Evolutionary conservation across 108 stramenopile species (phyloP), one percentile per base, ranked within the genome.

Genomic region (Skeletonema tropicum): DNA sequence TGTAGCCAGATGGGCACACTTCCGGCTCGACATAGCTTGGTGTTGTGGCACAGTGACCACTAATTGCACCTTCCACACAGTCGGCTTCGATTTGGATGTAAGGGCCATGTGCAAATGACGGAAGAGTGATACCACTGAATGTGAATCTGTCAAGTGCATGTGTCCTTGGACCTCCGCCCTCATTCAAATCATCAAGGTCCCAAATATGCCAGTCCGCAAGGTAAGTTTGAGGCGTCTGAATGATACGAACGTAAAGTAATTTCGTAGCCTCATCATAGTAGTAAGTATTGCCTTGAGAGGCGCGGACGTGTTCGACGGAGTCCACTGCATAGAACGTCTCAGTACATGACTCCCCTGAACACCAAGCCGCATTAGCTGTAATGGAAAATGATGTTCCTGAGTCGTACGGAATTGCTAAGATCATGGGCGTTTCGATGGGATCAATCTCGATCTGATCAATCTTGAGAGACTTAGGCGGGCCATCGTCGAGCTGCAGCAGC

Each of bases 401-500:
- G 6, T 32, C 36, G 17, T 61, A 61, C 5, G 60, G 60, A 21
- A 61, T 35, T 15, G 38, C 60, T 32, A 61, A 17, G 19, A 61
- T 9, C 36, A 61, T 15, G n/a, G 60, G 60, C 29, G 60, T 61
- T 30, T 32, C 31, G 19, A 49, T 19, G 6, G 60, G 38, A 61
- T 61, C 60, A 35, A 61, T 30, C 60, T 61, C 60, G 60, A 61
- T 61, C 6, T 57, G 76, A 59, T 68, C 66, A 9, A 74, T 57
- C 19, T 25, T 49, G n/a, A 74, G 25, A 0, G 30, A 55, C 49
- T 55, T 68, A 14, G 82, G 82, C 17, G 82, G 71, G 12, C 82
- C 82, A 13, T 63, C 60, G 23, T 78, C 46, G n/a, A 83, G 38
- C 23, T 66, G 35, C 3, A 83, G 35, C 6, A 74, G 45, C 82